Evolutionary conservation across 805 yeast genomes (phyloP), one percentile per base, ranked within the genome.

Genomic region (Candida multigemmis): DNA sequence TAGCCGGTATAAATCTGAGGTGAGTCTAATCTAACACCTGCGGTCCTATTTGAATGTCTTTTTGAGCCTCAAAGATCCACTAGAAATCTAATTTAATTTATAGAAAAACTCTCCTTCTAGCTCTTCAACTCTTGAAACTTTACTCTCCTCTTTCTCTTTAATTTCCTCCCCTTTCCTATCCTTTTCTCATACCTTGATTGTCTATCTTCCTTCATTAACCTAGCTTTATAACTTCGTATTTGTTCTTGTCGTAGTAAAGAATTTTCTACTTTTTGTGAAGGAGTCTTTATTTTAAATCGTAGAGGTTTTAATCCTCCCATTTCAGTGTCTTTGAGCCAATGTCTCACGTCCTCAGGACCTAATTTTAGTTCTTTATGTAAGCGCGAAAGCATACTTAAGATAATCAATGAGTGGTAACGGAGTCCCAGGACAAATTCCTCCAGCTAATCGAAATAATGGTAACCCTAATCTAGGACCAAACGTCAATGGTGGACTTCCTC

Each of bases 171-270:
- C 19, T 17, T 23, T 7, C 15, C 14, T 9, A 24, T 11, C 18
- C 43, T 24, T 26, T 40, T 12, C 38, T 35, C 11, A 10, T 25
- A 30, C 24, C 64, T 34, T 28, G 32, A 31, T 18, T 43, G 42
- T 19, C 65, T 34, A 13, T 44, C 50, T 30, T 57, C 63, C 22
- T 38, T 40, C 27, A 46, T 34, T 7, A 46, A 35, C 14, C 33
- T 22, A 14, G 25, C 23, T 11, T 48, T 48, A 34, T 58, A 58
- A 13, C 44, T 37, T 14, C 14, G 21, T 12, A 56, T 50, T 35
- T 53, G 56, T 19, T 33, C 37, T 27, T 42, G 30, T 16, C 50
- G 17, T 21, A 21, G 30, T 10, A 21, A 24, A 3, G 41, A 22
- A 20, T 32, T 41, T n/a, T 14, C 13, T 16, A 36, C 38, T 25